Percentiles rank a stretch among this genome's conserved stretches.
These are phyloP conservation scores for Yamadazyma sp. DNA, from an alignment of 805 yeast species.

Conservation along the genomic window DNA sequence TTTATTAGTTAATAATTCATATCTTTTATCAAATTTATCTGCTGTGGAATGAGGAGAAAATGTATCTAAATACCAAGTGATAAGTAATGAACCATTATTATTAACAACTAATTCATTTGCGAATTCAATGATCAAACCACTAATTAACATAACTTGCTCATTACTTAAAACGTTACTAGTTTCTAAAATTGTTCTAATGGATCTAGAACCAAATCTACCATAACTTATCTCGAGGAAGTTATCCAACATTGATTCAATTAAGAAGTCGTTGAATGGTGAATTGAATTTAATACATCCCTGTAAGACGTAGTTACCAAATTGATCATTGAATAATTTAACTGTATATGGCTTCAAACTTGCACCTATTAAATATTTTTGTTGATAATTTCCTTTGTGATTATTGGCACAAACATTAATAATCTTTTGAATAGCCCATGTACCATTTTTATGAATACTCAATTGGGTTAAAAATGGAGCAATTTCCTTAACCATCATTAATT, in stretches of 20 bases:
- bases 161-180: constrained; percentile 47
- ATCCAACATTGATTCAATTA: constrained; percentile 76
- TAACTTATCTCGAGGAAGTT: constrained; percentile 78
- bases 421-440: constrained; percentile 99
- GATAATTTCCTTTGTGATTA: constrained; percentile 12
- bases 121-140: constrained; percentile 74
- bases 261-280: constrained; percentile 83
- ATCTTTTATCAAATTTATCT: constrained; percentile 49
- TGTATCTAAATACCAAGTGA: constrained; percentile 94
- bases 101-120: constrained; percentile 78
- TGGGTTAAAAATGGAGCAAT: constrained; percentile 81
- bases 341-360: constrained; percentile 74
- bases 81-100: constrained; percentile 81
- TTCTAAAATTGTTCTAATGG: constrained; percentile 90
- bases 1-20: constrained; percentile 59
- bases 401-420: constrained; percentile 62
- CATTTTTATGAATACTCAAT: constrained; percentile 94
- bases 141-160: constrained; percentile 69
- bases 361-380: constrained; percentile 58
- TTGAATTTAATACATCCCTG: constrained; percentile 93
- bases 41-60: constrained; percentile 23
- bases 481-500: constrained; percentile 75
- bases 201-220: constrained; percentile 93
- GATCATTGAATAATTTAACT: constrained; percentile 85
- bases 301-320: constrained; percentile 93